Percentiles rank a stretch among this genome's conserved stretches.
phyloP scores from a whole-genome alignment of 257 asterid species.

The Nicotiana attenuata region DNA sequence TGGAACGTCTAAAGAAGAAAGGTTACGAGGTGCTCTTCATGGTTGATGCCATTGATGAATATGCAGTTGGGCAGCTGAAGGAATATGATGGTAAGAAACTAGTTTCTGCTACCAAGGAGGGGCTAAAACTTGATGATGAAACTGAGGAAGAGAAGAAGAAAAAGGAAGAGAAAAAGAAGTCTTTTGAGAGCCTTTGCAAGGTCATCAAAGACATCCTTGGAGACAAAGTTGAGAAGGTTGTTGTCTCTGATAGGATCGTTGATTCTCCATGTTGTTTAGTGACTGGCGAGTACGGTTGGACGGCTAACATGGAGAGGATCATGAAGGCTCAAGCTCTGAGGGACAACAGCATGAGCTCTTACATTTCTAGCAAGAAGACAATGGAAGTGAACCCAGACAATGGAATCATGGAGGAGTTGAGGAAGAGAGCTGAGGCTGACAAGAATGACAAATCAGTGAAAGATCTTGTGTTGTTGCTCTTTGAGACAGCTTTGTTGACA shows the following conservation, averaged over 20 bases:
- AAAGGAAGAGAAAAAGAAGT: background rate
- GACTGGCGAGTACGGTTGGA: conserved; percentile 15
- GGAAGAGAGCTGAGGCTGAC: conserved; percentile 11
- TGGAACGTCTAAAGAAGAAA: conserved; percentile 5
- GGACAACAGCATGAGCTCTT: conserved; percentile 9
- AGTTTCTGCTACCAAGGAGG: background rate
- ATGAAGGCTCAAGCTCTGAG: conserved; percentile 7
- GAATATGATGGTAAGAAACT: conserved; percentile 10
- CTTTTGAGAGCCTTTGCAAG: conserved; percentile 7
- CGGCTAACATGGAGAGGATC: conserved; percentile 5
- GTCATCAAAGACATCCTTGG: conserved; percentile 3
- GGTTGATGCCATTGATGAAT: conserved; percentile 10
- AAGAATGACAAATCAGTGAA: conserved; percentile 4
- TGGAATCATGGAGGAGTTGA: conserved; percentile 10
- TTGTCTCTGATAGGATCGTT: conserved; percentile 5
- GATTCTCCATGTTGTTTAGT: conserved; percentile 17
- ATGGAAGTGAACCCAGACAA: conserved; percentile 15
- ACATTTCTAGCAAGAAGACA: conserved; percentile 11
- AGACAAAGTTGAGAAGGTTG: conserved; percentile 5
- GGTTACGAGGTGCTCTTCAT: conserved; percentile 10
- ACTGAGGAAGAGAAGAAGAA: background rate
- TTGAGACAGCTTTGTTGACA: conserved; percentile 2
- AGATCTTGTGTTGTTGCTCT: conserved; percentile 13
- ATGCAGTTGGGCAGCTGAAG: background rate
- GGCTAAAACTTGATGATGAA: background rate